Evolutionary conservation across 2,329 filamentous ascomycete species (phyloP).

Genomic region (Diaporthe nobilis): DNA sequence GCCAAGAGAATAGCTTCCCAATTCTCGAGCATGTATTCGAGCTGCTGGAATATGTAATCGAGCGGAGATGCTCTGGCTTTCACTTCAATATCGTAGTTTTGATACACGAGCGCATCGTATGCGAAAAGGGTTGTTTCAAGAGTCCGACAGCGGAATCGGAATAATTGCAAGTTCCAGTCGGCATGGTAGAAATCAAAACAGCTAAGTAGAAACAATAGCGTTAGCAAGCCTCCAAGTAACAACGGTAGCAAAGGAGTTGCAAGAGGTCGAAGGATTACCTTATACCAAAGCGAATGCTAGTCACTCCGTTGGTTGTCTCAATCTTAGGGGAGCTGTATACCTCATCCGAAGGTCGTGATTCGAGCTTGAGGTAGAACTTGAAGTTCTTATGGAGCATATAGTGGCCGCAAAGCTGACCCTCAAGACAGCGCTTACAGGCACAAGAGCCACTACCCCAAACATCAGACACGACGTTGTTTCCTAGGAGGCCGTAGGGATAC

Average conservation of each 20-base stretch:
- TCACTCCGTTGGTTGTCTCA: background rate
- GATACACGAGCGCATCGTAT: conserved; percentile 6
- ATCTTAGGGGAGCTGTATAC: background rate
- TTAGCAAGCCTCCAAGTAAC: background rate
- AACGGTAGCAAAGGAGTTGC: background rate
- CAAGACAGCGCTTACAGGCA: background rate
- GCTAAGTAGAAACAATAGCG: background rate
- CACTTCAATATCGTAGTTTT: background rate
- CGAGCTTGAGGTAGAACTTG: background rate
- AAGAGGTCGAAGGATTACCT: background rate
- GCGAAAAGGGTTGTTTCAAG: conserved; percentile 1
- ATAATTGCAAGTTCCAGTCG: conserved; percentile 1
- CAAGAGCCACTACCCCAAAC: background rate
- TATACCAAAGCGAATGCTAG: background rate
- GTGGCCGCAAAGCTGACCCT: conserved; percentile 1
- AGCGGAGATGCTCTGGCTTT: conserved; percentile 2
- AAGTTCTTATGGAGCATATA: conserved; percentile 1
- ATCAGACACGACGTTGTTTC: conserved; percentile 1
- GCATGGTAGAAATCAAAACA: background rate
- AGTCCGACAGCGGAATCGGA: conserved; percentile 11
- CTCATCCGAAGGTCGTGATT: background rate
- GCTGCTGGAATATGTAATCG: background rate
- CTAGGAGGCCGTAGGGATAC: background rate
- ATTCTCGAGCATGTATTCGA: conserved; percentile 2
- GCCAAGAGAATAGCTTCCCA: background rate